Evolutionary conservation across 768 basidiomycete species (phyloP).

Genomic region (Auricularia heimuer): DNA sequence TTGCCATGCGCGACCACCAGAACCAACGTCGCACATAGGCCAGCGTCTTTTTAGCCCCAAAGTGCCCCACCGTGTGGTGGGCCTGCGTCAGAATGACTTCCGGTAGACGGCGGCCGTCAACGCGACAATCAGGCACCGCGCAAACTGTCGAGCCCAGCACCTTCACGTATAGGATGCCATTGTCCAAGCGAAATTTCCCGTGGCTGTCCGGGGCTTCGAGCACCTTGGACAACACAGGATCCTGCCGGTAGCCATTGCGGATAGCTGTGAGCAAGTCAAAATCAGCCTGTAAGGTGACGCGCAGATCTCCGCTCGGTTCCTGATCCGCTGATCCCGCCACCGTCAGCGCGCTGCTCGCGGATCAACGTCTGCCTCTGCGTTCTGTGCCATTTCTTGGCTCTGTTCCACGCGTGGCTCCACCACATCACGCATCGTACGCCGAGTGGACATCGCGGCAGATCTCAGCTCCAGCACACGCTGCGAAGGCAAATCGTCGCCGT

Average conservation of each 20-base stretch:
- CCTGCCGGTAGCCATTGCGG: slow-evolving; percentile 5
- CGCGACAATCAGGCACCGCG: slow-evolving; percentile 5
- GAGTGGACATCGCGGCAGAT: no score
- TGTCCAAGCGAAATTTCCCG: slow-evolving; percentile 4
- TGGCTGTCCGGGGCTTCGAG: background rate
- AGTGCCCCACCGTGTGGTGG: slow-evolving; percentile 25
- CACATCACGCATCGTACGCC: no score
- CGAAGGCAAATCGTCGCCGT: slow-evolving; percentile 3
- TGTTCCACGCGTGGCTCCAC: background rate
- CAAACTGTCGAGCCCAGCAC: slow-evolving; percentile 15
- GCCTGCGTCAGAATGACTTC: slow-evolving; percentile 20
- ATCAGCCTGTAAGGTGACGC: no score
- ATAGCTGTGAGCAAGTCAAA: slow-evolving; percentile 6
- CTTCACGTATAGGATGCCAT: slow-evolving; percentile 4
- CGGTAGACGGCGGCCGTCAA: slow-evolving; percentile 3
- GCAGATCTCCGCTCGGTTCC: no score
- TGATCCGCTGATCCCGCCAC: no score
- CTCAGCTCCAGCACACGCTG: background rate
- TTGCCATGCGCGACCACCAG: slow-evolving; percentile 25
- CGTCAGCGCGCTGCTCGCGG: no score
- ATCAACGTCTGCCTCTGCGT: no score
- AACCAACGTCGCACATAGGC: slow-evolving; percentile 25
- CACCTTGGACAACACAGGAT: slow-evolving; percentile 10
- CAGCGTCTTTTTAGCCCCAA: slow-evolving; percentile 18
- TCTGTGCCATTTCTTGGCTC: background rate